These are phyloP conservation scores for Suillus spraguei DNA, from an alignment of 768 basidiomycete genomes.

Conservation along the genomic window DNA sequence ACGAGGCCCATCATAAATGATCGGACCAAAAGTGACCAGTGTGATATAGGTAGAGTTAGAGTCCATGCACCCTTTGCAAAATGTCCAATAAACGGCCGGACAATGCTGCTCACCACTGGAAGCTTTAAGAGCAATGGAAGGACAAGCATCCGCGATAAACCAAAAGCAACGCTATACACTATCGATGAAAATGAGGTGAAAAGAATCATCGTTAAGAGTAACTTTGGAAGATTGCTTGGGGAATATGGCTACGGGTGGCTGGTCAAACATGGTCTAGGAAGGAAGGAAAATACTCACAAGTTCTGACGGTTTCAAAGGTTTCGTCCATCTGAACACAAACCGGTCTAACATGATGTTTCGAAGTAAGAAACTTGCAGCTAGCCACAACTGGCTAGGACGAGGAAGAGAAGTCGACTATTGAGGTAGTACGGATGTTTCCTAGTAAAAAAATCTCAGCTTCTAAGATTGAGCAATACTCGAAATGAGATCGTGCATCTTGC, in stretches of 20 bases:
- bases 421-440: constrained; percentile 79
- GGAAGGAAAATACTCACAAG: constrained; percentile 20
- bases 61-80: constrained; percentile 63
- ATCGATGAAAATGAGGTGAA: constrained; percentile 42
- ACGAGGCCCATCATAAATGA: constrained; percentile 53
- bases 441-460: constrained; percentile 8
- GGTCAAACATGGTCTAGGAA: background rate
- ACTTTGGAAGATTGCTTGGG: constrained; percentile 20
- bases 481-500: background rate
- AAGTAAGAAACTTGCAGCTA: constrained; percentile 50
- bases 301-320: constrained; percentile 14
- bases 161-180: constrained; percentile 48
- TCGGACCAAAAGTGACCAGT: constrained; percentile 47
- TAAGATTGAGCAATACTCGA: background rate
- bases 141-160: constrained; percentile 44
- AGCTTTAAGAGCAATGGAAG: constrained; percentile 57
- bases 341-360: constrained; percentile 68
- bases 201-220: constrained; percentile 41
- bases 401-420: constrained; percentile 67
- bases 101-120: constrained; percentile 50
- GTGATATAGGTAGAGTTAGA: constrained; percentile 47
- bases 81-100: constrained; percentile 67
- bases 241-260: constrained; percentile 21
- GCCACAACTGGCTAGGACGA: constrained; percentile 54
- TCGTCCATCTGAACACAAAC: constrained; percentile 49